Percentiles rank a stretch among this genome's conserved stretches.
These are phyloP conservation scores for Cyclotella choctawhatcheeana DNA, from an alignment of 108 stramenopile genomes.

Conservation along the genomic window DNA sequence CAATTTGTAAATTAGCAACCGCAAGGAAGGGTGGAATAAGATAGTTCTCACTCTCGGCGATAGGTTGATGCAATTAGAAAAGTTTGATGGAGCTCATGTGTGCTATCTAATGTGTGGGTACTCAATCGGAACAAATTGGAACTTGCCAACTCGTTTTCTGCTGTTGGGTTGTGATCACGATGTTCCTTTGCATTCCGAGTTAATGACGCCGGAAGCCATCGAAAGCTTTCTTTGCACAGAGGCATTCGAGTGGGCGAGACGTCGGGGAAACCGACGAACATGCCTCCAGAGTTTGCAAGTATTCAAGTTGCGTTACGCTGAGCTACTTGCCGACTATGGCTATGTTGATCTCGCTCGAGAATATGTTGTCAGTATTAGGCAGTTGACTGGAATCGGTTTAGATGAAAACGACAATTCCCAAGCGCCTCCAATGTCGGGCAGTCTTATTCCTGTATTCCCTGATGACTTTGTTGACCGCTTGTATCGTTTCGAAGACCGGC, in stretches of 20 bases:
- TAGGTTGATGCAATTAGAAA: slow-evolving; percentile 62
- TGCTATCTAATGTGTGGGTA: slow-evolving; percentile 86
- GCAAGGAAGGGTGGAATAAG: slow-evolving; percentile 73
- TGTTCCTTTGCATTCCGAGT: slow-evolving; percentile 26
- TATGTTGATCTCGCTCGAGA: slow-evolving; percentile 51
- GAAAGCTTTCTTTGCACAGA: slow-evolving; percentile 79
- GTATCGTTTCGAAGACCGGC: slow-evolving; percentile 50
- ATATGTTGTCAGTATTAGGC: slow-evolving; percentile 64
- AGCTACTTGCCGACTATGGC: slow-evolving; percentile 74
- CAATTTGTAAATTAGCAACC: slow-evolving; percentile 57
- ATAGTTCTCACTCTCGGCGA: slow-evolving; percentile 83
- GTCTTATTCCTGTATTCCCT: slow-evolving; percentile 10
- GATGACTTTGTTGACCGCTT: slow-evolving; percentile 36
- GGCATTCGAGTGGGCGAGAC: slow-evolving; percentile 92
- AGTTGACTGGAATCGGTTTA: slow-evolving; percentile 41
- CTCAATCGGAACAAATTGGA: slow-evolving; percentile 55
- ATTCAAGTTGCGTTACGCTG: slow-evolving; percentile 82
- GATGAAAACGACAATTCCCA: not conserved
- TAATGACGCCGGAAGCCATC: slow-evolving; percentile 64
- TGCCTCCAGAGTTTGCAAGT: slow-evolving; percentile 67
- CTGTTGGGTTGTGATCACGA: slow-evolving; percentile 79
- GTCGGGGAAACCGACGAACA: slow-evolving; percentile 77
- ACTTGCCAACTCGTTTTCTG: slow-evolving; percentile 53
- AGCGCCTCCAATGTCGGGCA: slow-evolving; percentile 12
- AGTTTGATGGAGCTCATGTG: slow-evolving; percentile 75